These are phyloP conservation scores for Coemansia aciculifera DNA, from an alignment of 192 early-diverging fungal genomes.

Conservation along the genomic window DNA sequence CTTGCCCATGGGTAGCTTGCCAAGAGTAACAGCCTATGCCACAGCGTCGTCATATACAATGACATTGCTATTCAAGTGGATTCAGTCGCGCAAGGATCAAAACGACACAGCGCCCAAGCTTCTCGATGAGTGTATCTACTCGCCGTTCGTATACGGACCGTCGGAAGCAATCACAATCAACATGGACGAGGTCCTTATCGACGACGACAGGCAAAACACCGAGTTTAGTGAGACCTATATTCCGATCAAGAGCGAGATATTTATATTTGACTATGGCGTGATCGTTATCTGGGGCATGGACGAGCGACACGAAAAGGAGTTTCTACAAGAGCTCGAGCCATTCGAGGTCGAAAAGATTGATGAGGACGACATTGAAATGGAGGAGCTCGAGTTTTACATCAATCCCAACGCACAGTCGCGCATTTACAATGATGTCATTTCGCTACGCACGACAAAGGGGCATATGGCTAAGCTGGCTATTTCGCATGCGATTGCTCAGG, in stretches of 20 bases:
- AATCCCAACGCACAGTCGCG: constrained; percentile 63
- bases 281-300: constrained; percentile 96
- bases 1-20: constrained; percentile 70
- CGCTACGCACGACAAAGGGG: constrained; percentile 72
- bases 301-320: constrained; percentile 72
- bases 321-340: constrained; percentile 76
- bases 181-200: constrained; percentile 41
- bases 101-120: constrained; percentile 72
- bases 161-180: constrained; percentile 44
- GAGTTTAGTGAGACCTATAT: constrained; percentile 49
- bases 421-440: constrained; percentile 90
- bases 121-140: constrained; percentile 75
- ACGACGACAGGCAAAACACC: constrained; percentile 16
- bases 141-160: constrained; percentile 51
- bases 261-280: constrained; percentile 93
- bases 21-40: constrained; percentile 83
- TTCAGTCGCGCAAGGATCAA: constrained; percentile 62
- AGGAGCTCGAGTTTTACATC: constrained; percentile 81
- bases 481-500: constrained; percentile 93
- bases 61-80: constrained; percentile 73
- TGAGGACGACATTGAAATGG: constrained; percentile 70
- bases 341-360: constrained; percentile 56
- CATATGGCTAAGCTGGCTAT: constrained; percentile 93
- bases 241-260: constrained; percentile 66
- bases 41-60: constrained; percentile 80